phyloP scores from a whole-genome alignment of 768 basidiomycete genomes.

The Gloeostereum incarnatum region DNA sequence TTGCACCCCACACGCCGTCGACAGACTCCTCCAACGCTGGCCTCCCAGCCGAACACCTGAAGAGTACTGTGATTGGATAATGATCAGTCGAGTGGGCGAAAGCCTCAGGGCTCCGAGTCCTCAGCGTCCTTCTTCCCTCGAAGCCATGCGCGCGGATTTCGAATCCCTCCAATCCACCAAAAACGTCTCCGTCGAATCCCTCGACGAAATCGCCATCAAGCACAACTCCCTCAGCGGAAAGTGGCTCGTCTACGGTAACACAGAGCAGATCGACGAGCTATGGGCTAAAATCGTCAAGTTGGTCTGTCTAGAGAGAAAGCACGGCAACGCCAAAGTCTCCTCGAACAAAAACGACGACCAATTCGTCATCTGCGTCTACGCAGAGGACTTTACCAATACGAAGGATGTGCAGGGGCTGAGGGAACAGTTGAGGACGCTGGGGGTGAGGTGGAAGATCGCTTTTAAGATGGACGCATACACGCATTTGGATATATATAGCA shows the following conservation, averaged over 20 bases:
- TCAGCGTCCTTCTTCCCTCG: not conserved
- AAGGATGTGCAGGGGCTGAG: conserved; percentile 21
- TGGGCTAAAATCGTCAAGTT: conserved; percentile 23
- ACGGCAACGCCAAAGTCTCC: conserved; percentile 25
- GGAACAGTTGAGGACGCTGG: conserved; percentile 20
- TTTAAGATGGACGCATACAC: conserved; percentile 33
- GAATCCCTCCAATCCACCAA: conserved; percentile 12
- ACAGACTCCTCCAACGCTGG: no score
- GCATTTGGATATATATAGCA: conserved; percentile 24
- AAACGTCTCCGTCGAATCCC: conserved; percentile 17
- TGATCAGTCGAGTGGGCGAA: conserved; percentile 16
- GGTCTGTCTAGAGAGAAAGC: conserved; percentile 17
- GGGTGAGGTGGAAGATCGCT: conserved; percentile 25
- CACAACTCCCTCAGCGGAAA: conserved; percentile 24
- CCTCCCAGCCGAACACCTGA: conserved; percentile 25
- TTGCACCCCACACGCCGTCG: no score
- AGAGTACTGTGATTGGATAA: conserved; percentile 24
- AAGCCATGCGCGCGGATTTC: conserved; percentile 12
- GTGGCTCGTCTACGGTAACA: conserved; percentile 27
- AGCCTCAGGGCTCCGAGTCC: not conserved
- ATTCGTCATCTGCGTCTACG: conserved; percentile 27
- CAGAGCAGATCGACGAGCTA: conserved; percentile 19
- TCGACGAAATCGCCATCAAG: conserved; percentile 24
- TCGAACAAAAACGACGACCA: conserved; percentile 14
- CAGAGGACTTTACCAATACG: conserved; percentile 8